Evolutionary conservation across 192 early-diverging fungal genomes (phyloP), one percentile per base, ranked within the genome.

Genomic region (Geosiphon pyriformis): DNA sequence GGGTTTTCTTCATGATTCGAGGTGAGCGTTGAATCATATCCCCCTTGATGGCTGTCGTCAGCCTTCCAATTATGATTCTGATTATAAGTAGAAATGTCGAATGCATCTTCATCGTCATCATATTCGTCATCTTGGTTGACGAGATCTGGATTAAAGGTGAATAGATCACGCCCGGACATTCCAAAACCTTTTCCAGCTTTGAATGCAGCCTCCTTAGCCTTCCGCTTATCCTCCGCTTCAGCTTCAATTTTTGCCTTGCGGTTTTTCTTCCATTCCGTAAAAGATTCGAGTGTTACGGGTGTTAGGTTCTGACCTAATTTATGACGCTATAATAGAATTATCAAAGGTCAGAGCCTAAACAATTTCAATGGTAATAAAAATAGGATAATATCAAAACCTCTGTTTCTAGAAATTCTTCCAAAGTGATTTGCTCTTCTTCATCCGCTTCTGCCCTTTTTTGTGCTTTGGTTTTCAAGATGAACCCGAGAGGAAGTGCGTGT

Each of bases 351-450:
- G 7, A 59, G 15, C 4, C 52, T 12, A 22, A 33, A 2, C n/a
- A n/a, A n/a, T n/a, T n/a, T n/a, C 27, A 58, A 35, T 11, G 47
- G 64, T 37, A 32, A 30, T 68, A 52, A 31, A 4, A 47, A 67
- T 35, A 46, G 32, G 27, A 56, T 27, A 35, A 68, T 71, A 10
- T n/a, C 27, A 46, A 26, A 51, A 90, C 88, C 77, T 97, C 95
- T 20, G 86, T 92, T 76, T 99, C 97, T 77, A 99, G 83, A 70
- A 99, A 99, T 61, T 95, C 94, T 75, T 99, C 97, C 23, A 99
- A 82, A 26, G 92, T 92, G 53, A 99, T 94, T 70, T 93, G 83
- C 32, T 84, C 82, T 75, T 85, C 85, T 61, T 92, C 90, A 48
- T 79, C 74, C 51, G 80, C 85, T 63, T 88, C 83, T 59, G 75